Conservation (phyloP, 768 basidiomycete genomes). For the Russula sp. region DNA sequence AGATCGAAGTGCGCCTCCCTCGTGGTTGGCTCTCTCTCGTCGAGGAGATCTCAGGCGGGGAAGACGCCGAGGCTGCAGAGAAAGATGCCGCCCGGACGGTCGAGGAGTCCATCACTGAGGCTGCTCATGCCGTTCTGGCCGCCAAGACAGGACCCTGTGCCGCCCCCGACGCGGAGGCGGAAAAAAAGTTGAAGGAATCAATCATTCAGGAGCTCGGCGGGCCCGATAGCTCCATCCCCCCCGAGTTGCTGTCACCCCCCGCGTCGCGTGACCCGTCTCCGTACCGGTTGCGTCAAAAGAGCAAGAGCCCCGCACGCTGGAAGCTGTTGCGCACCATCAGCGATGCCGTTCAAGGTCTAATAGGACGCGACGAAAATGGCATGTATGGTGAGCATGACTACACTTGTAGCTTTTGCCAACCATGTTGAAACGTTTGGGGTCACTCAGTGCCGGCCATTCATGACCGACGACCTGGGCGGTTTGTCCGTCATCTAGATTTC, state of each 20-base stretch:
- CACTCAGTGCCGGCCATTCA: conserved; percentile 54
- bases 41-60: conserved; percentile 70
- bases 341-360: conserved; percentile 65
- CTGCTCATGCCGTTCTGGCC: conserved; percentile 53
- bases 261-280: conserved; percentile 83
- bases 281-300: conserved; percentile 63
- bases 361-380: conserved; percentile 56
- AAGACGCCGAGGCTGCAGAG: conserved; percentile 40
- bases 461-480: conserved; percentile 70
- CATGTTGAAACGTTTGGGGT: background rate
- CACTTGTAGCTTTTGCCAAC: conserved; percentile 13
- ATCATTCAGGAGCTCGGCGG: conserved; percentile 39
- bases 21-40: conserved; percentile 79
- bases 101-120: conserved; percentile 59
- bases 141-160: conserved; percentile 25
- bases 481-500: conserved; percentile 85
- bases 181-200: conserved; percentile 39
- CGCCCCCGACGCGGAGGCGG: conserved; percentile 16
- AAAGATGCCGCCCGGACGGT: conserved; percentile 58
- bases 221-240: conserved; percentile 65
- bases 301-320: conserved; percentile 80
- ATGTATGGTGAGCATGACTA: conserved; percentile 54
- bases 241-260: conserved; percentile 69
- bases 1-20: conserved; percentile 75
- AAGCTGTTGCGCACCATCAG: conserved; percentile 72